Evolutionary conservation across 371 early-diverging fungal genomes (phyloP), one percentile per base, ranked within the genome.

Genomic region (Lichtheimia hyalospora): DNA sequence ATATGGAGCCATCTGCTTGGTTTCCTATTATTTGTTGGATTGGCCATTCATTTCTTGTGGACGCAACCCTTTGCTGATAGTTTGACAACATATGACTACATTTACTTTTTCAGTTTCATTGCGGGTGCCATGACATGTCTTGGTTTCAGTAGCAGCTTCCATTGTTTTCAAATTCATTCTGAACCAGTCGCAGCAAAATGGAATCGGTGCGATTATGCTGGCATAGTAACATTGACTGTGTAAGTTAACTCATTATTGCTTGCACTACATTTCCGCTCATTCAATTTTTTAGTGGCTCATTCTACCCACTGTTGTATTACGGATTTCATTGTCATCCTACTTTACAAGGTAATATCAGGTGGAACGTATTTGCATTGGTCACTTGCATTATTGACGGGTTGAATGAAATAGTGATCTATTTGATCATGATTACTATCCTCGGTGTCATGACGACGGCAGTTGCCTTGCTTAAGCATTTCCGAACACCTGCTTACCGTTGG

Each of bases 181-280:
- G 83, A 87, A 54, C 65, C 64, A 20, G 91, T 91, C 13, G 68
- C 79, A 53, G 62, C 68, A 15, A 48, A 42, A 8, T 92, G 91
- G 91, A 91, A 91, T 70, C 85, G 90, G 57, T 92, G 92, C 60
- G 97, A 96, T 72, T 96, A 95, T 84, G 88, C 92, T 49, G 97
- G 97, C 34, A 96, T 96, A 62, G 89, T 92, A 21, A 75, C 84
- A 25, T 77, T 95, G 58, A 93, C 92, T 62, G 84, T 90, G 88
- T 88, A 79, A 69, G 83, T 14, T 21, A 14, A 46, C 7, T 42
- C 12, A 15, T 57, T 44, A 28, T 3, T 27, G 10, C 5, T 48
- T 13, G 24, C 34, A 34, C 34, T 46, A 46, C n/a, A 46, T 46
- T 21, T 2, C 46, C 1, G 34, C 34, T 34, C 16, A 24, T 43